Evolutionary conservation across 805 yeast genomes (phyloP), one percentile per base, ranked within the genome.

Genomic region (Ogataea saltuana): DNA sequence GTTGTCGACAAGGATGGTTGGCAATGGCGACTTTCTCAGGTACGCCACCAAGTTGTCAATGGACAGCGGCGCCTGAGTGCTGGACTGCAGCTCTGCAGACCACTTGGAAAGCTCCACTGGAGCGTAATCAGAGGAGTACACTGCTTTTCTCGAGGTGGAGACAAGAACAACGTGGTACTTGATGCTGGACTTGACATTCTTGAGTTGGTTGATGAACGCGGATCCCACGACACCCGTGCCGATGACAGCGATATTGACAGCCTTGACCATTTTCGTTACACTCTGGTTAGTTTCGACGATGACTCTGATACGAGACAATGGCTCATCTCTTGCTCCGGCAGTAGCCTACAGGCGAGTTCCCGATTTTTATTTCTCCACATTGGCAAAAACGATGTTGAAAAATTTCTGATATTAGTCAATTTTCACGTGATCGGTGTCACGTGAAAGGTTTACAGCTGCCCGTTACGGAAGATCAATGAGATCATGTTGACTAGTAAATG

Each of bases 211-310:
- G 64, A 93, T 71, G 71, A 89, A 88, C 39, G 96, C 87, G 19
- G 93, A 76, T 47, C 99, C 99, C 49, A 93, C 98, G 39, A 91
- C 93, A 59, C 99, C 99, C 42, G 97, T 83, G 64, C 90, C 90
- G 47, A 85, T 78, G 55, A 85, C 74, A 26, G 89, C 90, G 53
- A 85, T 67, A 59, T 84, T 83, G 40, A 83, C 84, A 46, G 76
- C 60, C 54, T 71, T 75, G 41, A 70, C 57, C 82, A 77, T 78
- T 23, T 23, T 34, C 6, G 20, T 9, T n/a, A n/a, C n/a, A n/a
- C n/a, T n/a, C n/a, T n/a, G n/a, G n/a, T n/a, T n/a, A n/a, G n/a
- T n/a, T n/a, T n/a, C n/a, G n/a, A n/a, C n/a, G n/a, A n/a, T n/a
- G n/a, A n/a, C n/a, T n/a, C n/a, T n/a, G n/a, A n/a, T n/a, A n/a